phyloP scores from a whole-genome alignment of 2,329 filamentous ascomycete genomes.

The Orbilia blumenaviensis region DNA sequence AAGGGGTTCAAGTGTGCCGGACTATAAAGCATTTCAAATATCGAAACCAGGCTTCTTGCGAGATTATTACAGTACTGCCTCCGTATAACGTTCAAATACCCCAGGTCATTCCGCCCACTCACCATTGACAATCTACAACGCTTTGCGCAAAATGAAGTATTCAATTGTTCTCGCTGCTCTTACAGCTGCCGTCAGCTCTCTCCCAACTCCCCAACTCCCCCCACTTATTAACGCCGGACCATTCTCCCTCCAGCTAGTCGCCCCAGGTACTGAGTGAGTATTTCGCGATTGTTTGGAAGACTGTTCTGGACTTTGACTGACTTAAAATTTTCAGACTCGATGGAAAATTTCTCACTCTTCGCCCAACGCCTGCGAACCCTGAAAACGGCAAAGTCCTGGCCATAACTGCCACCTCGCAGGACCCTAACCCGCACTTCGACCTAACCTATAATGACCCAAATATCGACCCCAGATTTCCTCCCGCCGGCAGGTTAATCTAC shows the following conservation, averaged over 20 bases:
- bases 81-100: background rate
- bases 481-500: conserved; percentile 27
- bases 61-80: too few species aligned
- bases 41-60: background rate
- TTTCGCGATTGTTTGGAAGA: too few species aligned
- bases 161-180: conserved; percentile 29
- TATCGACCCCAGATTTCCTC: conserved; percentile 12
- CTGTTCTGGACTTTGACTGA: background rate
- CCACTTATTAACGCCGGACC: conserved; percentile 40
- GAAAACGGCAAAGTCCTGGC: conserved; percentile 33
- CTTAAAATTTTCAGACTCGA: conserved; percentile 8
- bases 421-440: conserved; percentile 30
- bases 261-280: conserved; percentile 36
- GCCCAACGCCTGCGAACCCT: conserved; percentile 9
- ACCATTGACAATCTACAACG: background rate
- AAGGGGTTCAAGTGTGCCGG: background rate
- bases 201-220: conserved; percentile 26
- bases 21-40: background rate
- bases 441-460: conserved; percentile 29
- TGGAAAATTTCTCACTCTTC: conserved; percentile 23
- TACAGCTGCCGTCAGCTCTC: conserved; percentile 23
- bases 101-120: background rate
- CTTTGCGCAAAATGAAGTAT: conserved; percentile 32
- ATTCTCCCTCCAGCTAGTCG: conserved; percentile 42
- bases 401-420: conserved; percentile 20